phyloP scores from a whole-genome alignment of 108 stramenopile genomes.

The Nitzschia sp. region DNA sequence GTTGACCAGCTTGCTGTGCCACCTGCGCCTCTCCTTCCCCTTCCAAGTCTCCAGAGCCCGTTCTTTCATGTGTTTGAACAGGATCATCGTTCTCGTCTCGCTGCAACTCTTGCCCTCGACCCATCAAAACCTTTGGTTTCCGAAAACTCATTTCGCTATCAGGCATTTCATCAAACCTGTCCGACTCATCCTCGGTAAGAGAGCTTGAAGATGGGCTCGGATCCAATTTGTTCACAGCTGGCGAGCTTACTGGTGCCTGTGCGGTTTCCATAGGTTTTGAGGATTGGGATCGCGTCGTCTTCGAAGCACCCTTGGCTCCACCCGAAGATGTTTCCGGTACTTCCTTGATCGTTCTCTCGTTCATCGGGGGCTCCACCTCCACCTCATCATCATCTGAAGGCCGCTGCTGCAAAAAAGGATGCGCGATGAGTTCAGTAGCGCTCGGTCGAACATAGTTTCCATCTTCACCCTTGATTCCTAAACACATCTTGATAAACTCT shows the following conservation, averaged over 20 bases:
- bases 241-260: background rate
- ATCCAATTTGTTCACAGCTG: conserved; percentile 10
- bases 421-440: conserved; percentile 71
- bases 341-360: conserved; percentile 64
- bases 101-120: conserved; percentile 73
- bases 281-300: background rate
- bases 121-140: conserved; percentile 84
- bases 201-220: conserved; percentile 26
- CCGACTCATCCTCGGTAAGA: conserved; percentile 37
- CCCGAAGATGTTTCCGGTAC: background rate
- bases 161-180: conserved; percentile 84
- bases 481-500: conserved; percentile 86
- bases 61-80: background rate
- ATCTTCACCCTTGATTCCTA: conserved; percentile 75
- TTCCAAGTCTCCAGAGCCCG: background rate
- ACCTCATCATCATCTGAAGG: conserved; percentile 83
- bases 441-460: conserved; percentile 62
- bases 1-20: conserved; percentile 3
- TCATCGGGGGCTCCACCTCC: conserved; percentile 75
- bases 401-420: conserved; percentile 78
- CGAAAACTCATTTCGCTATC: conserved; percentile 87
- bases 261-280: conserved; percentile 13
- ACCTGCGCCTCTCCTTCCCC: background rate
- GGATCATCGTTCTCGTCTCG: conserved; percentile 32
- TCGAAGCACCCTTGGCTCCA: background rate